A percentile compares a stretch with the other conserved stretches of the same genome.
Evolutionary conservation across 805 yeast species (phyloP).

Genomic region (Candida sphagnicola): DNA sequence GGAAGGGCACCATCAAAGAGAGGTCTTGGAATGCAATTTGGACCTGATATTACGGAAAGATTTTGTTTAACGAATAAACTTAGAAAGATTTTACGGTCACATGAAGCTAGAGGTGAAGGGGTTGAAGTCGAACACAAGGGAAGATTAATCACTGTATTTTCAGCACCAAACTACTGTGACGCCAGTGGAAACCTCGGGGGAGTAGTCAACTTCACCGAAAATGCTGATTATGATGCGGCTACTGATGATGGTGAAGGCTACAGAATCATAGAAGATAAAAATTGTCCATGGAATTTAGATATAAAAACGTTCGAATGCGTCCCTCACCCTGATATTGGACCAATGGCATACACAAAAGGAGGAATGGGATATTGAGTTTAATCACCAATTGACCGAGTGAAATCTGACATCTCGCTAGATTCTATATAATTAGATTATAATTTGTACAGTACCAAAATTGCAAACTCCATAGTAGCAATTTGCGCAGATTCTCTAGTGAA

Average conservation of each 20-base stretch:
- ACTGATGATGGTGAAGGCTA: constrained; percentile 40
- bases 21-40: constrained; percentile 95
- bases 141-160: constrained; percentile 84
- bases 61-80: constrained; percentile 73
- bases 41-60: constrained; percentile 85
- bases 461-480: background rate
- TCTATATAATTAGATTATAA: constrained; percentile 4
- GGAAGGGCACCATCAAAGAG: constrained; percentile 90
- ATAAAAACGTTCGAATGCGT: constrained; percentile 72
- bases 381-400: no score
- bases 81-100: constrained; percentile 84
- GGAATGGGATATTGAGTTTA: constrained; percentile 36
- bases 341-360: constrained; percentile 79
- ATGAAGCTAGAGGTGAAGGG: constrained; percentile 92
- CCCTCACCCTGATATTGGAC: constrained; percentile 85
- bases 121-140: constrained; percentile 86
- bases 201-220: constrained; percentile 64
- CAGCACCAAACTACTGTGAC: constrained; percentile 98
- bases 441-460: background rate
- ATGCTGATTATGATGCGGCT: constrained; percentile 39
- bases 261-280: constrained; percentile 29
- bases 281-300: constrained; percentile 45
- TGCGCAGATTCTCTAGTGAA: background rate
- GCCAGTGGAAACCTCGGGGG: constrained; percentile 89
- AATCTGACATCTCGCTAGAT: no score